Conservation (phyloP, 2,329 filamentous ascomycete genomes). For the Fonsecaea pugnacius region DNA sequence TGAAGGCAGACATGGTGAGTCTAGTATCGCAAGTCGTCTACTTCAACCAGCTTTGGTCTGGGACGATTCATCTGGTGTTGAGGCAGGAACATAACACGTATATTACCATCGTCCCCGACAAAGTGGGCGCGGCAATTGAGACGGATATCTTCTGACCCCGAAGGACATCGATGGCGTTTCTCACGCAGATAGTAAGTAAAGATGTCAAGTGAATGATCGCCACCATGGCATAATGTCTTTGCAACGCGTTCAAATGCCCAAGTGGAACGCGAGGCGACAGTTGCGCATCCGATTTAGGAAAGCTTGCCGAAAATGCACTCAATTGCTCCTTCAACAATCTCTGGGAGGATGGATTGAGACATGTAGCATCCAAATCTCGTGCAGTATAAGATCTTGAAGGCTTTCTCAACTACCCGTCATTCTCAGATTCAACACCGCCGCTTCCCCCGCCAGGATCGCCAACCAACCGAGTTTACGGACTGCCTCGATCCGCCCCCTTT, state of each 20-base stretch:
- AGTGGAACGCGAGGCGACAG: not conserved
- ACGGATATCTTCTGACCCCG: not conserved
- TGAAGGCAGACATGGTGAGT: slow-evolving; percentile 36
- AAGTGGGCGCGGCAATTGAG: not conserved
- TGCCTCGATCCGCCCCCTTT: not conserved
- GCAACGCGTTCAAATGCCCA: not conserved
- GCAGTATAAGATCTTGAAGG: not conserved
- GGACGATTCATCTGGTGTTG: not conserved
- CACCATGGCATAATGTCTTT: not conserved
- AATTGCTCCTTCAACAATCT: slow-evolving; percentile 6
- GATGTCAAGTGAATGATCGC: not conserved
- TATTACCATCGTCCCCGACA: not conserved
- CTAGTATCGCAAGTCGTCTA: not conserved
- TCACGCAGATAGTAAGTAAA: not conserved
- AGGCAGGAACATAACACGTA: not conserved
- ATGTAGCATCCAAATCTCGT: not conserved
- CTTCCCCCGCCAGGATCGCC: not conserved
- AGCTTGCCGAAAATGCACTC: slow-evolving; percentile 8
- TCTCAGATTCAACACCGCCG: not conserved
- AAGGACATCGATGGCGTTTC: not conserved
- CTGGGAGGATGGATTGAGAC: not conserved
- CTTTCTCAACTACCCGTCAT: not conserved
- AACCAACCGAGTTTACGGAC: not conserved
- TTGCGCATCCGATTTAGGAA: not conserved
- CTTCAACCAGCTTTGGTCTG: not conserved